Percentiles rank a stretch among this genome's conserved stretches.
Evolutionary conservation across 148 eudicot species (phyloP).

Genomic region (Camellia sinensis): DNA sequence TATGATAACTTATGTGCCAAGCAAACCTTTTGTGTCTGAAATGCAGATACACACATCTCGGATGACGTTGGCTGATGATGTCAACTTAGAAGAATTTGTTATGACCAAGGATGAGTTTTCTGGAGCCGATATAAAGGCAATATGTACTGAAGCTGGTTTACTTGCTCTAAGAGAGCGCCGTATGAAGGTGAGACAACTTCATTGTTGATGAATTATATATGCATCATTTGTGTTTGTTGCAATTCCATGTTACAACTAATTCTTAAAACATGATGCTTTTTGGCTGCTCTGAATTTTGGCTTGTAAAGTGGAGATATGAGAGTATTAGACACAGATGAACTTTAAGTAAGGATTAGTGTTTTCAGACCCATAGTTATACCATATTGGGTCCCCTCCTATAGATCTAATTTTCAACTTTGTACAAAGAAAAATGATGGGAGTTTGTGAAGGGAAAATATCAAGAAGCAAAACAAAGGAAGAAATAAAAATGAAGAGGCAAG

Average conservation of each 20-base stretch:
- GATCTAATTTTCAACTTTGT: neutral
- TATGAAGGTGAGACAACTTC: constrained; percentile 66
- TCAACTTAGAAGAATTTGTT: constrained; percentile 95
- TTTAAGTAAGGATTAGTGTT: neutral
- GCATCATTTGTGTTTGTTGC: neutral
- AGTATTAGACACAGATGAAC: neutral
- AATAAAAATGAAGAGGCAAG: neutral
- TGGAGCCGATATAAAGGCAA: constrained; percentile 98
- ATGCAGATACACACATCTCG: constrained; percentile 86
- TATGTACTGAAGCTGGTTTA: constrained; percentile 97
- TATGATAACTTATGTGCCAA: neutral
- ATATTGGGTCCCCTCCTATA: neutral
- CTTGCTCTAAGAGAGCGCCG: constrained; percentile 95
- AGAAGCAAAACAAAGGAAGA: neutral
- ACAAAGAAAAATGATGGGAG: neutral
- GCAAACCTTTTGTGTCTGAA: neutral
- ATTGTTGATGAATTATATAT: neutral
- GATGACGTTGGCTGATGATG: constrained; percentile 96
- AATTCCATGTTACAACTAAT: neutral
- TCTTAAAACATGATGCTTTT: neutral
- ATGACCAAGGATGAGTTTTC: constrained; percentile 99
- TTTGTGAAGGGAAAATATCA: neutral
- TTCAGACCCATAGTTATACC: neutral
- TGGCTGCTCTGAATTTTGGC: neutral
- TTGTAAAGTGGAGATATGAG: neutral